Conservation (phyloP, 1,139 yeast species). For the Hemisphaericaspora lyxosophila region DNA sequence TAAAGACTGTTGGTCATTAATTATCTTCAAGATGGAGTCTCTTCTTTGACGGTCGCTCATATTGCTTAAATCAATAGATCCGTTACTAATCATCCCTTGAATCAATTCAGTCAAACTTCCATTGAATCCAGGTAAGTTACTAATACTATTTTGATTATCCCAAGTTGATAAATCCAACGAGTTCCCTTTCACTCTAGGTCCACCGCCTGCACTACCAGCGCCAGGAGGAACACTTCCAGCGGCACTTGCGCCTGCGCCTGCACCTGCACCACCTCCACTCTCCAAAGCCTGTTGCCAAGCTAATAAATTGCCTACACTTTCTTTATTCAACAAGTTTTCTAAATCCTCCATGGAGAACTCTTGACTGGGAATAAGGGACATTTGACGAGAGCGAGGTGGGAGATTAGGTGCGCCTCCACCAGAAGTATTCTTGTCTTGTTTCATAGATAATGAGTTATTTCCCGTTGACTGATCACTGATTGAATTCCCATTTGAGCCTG, state of each 20-base stretch:
- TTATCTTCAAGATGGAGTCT: constrained; percentile 40
- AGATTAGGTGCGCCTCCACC: constrained; percentile 8
- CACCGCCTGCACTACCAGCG: constrained; percentile 7
- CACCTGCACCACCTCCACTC: constrained; percentile 9
- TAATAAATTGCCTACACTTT: constrained; percentile 36
- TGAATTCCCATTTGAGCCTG: constrained; percentile 35
- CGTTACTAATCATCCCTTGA: constrained; percentile 37
- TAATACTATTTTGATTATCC: constrained; percentile 15
- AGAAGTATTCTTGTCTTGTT: not conserved
- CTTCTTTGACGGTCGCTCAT: constrained; percentile 46
- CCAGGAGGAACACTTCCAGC: constrained; percentile 4
- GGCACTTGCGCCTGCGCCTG: no score
- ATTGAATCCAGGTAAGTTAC: constrained; percentile 31
- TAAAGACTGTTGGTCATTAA: constrained; percentile 31
- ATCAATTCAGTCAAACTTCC: constrained; percentile 39
- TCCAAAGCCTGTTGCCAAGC: constrained; percentile 25
- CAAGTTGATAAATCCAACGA: constrained; percentile 30
- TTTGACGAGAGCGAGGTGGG: constrained; percentile 17
- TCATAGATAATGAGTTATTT: constrained; percentile 1
- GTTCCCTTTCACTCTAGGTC: constrained; percentile 23
- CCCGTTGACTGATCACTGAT: constrained; percentile 27
- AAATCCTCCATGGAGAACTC: constrained; percentile 39
- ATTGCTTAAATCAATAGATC: constrained; percentile 40
- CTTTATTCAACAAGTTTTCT: constrained; percentile 45
- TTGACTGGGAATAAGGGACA: constrained; percentile 16